These are phyloP conservation scores for Annona squamosa DNA, from an alignment of 164 flowering plant genomes.

Conservation along the genomic window DNA sequence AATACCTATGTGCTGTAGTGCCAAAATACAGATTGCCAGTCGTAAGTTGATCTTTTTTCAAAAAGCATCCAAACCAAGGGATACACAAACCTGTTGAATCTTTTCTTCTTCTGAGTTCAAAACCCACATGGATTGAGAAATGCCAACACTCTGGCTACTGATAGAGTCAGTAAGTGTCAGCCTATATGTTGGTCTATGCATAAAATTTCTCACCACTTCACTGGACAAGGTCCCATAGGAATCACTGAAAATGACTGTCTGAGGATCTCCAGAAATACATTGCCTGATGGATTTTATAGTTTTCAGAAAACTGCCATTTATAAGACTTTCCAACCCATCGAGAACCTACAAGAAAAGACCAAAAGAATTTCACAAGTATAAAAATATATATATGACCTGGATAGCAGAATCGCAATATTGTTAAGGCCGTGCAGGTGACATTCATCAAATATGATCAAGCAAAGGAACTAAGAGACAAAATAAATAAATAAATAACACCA, in stretches of 20 bases:
- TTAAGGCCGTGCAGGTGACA: not conserved
- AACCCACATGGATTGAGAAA: conserved; percentile 26
- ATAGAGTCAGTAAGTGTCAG: conserved; percentile 33
- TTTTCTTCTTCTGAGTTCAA: conserved; percentile 30
- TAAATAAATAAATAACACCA: not conserved
- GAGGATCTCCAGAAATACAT: conserved; percentile 35
- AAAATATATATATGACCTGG: not conserved
- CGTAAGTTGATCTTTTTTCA: no score
- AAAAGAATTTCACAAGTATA: not conserved
- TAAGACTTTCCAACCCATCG: conserved; percentile 47
- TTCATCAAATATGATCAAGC: not conserved
- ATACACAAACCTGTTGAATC: conserved; percentile 29
- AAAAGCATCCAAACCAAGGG: not conserved
- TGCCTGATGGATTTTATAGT: conserved; percentile 38
- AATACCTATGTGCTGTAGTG: no score
- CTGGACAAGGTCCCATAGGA: conserved; percentile 18
- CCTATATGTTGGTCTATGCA: conserved; percentile 33
- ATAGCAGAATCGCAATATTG: not conserved
- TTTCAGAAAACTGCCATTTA: conserved; percentile 27
- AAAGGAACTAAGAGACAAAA: not conserved
- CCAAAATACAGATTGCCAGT: no score
- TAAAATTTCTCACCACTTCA: conserved; percentile 29
- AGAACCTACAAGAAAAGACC: conserved; percentile 38
- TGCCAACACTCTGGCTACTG: conserved; percentile 35
- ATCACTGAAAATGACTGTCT: conserved; percentile 44